These are phyloP conservation scores for Puccinia triticina DNA, from an alignment of 1,284 basidiomycete species.

Conservation along the genomic window DNA sequence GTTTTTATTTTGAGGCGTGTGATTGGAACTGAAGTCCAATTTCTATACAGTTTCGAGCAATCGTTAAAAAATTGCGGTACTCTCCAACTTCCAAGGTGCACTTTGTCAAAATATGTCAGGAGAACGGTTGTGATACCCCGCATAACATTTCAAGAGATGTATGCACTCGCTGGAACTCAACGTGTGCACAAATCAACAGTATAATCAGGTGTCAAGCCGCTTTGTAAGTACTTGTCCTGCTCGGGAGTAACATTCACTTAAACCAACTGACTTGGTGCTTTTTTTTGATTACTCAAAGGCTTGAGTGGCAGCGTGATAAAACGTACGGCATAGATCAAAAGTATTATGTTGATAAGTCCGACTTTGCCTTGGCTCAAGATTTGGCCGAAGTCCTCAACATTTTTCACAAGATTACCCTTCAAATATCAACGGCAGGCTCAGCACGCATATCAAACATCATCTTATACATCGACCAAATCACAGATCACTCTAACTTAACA, in stretches of 20 bases:
- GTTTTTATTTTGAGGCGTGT: background rate
- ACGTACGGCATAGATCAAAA: background rate
- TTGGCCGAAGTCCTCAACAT: background rate
- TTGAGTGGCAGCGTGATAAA: background rate
- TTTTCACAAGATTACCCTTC: too few species aligned
- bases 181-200: background rate
- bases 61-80: background rate
- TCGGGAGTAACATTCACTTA: background rate
- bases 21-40: background rate
- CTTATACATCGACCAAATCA: too few species aligned
- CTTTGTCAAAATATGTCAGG: too few species aligned
- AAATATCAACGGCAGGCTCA: too few species aligned
- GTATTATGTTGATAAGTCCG: background rate
- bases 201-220: background rate
- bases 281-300: background rate
- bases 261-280: background rate
- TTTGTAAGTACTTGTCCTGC: background rate
- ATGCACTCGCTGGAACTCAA: too few species aligned
- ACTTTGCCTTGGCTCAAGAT: background rate
- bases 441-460: too few species aligned
- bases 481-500: too few species aligned
- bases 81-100: too few species aligned
- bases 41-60: constrained; percentile 9
- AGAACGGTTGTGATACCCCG: too few species aligned
- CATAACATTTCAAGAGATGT: too few species aligned